These are phyloP conservation scores for Eucalyptus pauciflora DNA, from an alignment of 345 rosid genomes.

Conservation along the genomic window DNA sequence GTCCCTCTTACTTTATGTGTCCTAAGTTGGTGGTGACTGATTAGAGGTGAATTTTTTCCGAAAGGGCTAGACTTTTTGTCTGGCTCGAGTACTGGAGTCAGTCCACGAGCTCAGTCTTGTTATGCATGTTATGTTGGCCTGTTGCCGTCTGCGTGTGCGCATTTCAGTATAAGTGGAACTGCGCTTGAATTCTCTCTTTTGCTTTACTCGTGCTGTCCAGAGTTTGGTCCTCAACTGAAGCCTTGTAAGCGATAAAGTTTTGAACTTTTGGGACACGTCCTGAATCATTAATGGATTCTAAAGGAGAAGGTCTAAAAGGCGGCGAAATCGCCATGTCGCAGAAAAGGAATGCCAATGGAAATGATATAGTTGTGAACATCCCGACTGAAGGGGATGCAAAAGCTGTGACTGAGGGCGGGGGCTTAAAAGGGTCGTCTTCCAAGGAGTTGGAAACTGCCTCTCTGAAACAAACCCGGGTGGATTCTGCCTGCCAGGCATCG, in stretches of 20 bases:
- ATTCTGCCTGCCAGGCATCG: neutral
- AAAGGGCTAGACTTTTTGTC: neutral
- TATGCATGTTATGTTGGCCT: neutral
- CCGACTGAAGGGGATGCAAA: constrained; percentile 20
- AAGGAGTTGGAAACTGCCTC: neutral
- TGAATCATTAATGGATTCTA: neutral
- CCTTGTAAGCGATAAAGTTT: neutral
- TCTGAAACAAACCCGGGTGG: neutral
- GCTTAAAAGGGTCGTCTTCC: constrained; percentile 15
- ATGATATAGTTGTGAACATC: constrained; percentile 48
- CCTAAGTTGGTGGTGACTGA: neutral
- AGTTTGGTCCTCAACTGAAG: neutral
- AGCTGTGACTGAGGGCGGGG: neutral
- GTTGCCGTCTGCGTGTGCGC: neutral
- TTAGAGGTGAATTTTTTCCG: neutral
- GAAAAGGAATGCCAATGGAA: constrained; percentile 16
- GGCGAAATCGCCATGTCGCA: constrained; percentile 25
- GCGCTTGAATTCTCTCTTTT: neutral
- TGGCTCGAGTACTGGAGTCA: neutral
- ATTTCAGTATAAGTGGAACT: neutral
- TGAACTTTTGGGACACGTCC: neutral
- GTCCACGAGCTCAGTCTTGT: neutral
- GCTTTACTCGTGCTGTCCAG: neutral
- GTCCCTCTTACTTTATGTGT: neutral
- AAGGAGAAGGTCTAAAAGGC: neutral